Evolutionary conservation across 2,329 filamentous ascomycete species (phyloP).

Genomic region (Chrysosporium keratinophilum): DNA sequence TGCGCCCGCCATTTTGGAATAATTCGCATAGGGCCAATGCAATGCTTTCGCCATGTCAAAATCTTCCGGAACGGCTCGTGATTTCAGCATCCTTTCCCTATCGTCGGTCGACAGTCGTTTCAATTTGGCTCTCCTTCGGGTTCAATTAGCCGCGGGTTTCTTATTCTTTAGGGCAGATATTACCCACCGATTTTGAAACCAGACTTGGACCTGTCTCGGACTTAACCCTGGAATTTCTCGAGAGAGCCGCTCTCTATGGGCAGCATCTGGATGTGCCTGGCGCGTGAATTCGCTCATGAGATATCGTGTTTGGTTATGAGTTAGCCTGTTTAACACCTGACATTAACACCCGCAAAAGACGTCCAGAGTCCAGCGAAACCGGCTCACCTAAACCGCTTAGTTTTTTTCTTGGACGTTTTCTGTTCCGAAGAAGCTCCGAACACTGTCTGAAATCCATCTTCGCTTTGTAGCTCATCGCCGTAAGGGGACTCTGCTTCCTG

Average conservation of each 20-base stretch:
- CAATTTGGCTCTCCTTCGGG: constrained; percentile 47
- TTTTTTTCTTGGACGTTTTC: constrained; percentile 32
- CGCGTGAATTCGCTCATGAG: constrained; percentile 95
- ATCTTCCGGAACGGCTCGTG: constrained; percentile 48
- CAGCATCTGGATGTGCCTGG: constrained; percentile 86
- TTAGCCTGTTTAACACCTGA: constrained; percentile 50
- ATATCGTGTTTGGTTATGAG: constrained; percentile 93
- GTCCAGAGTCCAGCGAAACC: constrained; percentile 65
- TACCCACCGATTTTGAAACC: constrained; percentile 90
- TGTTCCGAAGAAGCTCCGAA: constrained; percentile 16
- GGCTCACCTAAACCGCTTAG: constrained; percentile 38
- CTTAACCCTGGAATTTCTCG: constrained; percentile 85
- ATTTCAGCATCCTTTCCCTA: constrained; percentile 51
- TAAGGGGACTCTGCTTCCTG: background rate
- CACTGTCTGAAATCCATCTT: constrained; percentile 22
- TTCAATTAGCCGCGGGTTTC: background rate
- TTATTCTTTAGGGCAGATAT: background rate
- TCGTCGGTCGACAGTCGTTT: constrained; percentile 53
- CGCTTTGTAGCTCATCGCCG: constrained; percentile 20
- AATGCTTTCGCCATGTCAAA: constrained; percentile 52
- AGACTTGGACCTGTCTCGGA: constrained; percentile 88
- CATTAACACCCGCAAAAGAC: background rate
- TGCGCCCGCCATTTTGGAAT: constrained; percentile 42
- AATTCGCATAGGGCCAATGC: constrained; percentile 44
- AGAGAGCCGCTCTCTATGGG: constrained; percentile 75